phyloP scores from a whole-genome alignment of 257 asterid genomes.

The Thymus mandschuricus region DNA sequence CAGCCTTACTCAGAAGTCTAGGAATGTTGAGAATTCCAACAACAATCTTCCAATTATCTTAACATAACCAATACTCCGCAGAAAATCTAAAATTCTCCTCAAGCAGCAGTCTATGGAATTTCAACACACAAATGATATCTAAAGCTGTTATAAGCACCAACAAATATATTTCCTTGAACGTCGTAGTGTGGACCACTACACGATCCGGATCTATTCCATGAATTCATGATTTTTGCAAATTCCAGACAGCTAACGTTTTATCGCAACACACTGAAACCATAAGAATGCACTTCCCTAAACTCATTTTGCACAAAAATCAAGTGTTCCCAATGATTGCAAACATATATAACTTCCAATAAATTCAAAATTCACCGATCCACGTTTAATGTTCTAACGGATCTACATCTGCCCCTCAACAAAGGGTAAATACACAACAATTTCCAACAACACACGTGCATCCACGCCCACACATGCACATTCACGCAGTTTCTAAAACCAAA shows the following conservation, averaged over 20 bases:
- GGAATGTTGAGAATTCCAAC: too few relatives aligned
- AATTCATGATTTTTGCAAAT: background rate
- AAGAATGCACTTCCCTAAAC: too few relatives aligned
- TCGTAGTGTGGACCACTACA: background rate
- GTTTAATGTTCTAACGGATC: background rate
- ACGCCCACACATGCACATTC: background rate
- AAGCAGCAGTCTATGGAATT: conserved; percentile 1
- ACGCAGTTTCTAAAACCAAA: conserved; percentile 14
- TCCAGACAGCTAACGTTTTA: too few relatives aligned
- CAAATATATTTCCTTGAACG: background rate
- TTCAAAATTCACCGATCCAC: background rate
- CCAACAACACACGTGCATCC: too few relatives aligned
- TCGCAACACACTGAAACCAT: too few relatives aligned
- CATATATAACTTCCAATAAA: background rate
- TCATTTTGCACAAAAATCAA: too few relatives aligned
- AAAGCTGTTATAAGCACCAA: background rate
- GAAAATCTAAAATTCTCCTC: background rate
- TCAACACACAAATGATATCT: background rate
- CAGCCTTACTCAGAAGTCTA: too few relatives aligned
- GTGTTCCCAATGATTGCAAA: too few relatives aligned
- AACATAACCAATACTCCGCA: too few relatives aligned
- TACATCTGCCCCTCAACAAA: background rate
- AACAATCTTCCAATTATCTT: too few relatives aligned
- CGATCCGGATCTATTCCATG: background rate
- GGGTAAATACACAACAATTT: background rate